phyloP scores from a whole-genome alignment of 306 rosid species.

The Glycine soja region DNA sequence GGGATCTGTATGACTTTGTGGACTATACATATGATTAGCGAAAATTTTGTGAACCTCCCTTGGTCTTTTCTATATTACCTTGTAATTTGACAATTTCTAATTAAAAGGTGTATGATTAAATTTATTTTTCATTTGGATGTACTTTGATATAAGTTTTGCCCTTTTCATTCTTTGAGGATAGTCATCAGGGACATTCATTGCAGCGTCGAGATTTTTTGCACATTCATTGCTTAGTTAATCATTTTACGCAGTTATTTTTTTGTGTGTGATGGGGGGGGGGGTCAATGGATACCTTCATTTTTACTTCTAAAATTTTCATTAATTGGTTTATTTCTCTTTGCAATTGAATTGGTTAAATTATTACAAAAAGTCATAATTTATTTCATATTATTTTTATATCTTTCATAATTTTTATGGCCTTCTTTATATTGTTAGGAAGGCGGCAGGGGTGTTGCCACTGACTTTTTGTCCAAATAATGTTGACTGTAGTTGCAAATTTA shows the following conservation, averaged over 20 bases:
- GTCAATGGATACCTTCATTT: background rate
- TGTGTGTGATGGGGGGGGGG: too few relatives aligned
- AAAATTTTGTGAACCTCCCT: too few relatives aligned
- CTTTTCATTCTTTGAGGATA: conserved; percentile 47
- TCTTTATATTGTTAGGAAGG: background rate
- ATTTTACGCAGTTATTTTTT: background rate
- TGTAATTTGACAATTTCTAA: too few relatives aligned
- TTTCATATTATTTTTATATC: conserved; percentile 26
- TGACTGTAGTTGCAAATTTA: background rate
- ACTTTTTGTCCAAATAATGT: background rate
- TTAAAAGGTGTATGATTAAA: background rate
- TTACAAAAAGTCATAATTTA: conserved; percentile 16
- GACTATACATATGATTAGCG: too few relatives aligned
- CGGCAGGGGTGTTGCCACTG: background rate
- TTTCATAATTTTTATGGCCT: background rate
- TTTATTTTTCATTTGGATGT: conserved; percentile 16
- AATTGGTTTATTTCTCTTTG: conserved; percentile 19
- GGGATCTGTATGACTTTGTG: too few relatives aligned
- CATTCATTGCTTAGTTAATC: too few relatives aligned
- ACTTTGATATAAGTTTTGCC: conserved; percentile 26
- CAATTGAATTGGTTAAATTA: conserved; percentile 37
- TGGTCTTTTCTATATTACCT: too few relatives aligned
- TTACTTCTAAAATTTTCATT: background rate
- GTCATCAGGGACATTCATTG: conserved; percentile 86
- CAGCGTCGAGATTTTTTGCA: conserved; percentile 86